Base-by-base conservation (phyloP, 495 filamentous ascomycete genomes). In the Penicillium roqueforti region DNA sequence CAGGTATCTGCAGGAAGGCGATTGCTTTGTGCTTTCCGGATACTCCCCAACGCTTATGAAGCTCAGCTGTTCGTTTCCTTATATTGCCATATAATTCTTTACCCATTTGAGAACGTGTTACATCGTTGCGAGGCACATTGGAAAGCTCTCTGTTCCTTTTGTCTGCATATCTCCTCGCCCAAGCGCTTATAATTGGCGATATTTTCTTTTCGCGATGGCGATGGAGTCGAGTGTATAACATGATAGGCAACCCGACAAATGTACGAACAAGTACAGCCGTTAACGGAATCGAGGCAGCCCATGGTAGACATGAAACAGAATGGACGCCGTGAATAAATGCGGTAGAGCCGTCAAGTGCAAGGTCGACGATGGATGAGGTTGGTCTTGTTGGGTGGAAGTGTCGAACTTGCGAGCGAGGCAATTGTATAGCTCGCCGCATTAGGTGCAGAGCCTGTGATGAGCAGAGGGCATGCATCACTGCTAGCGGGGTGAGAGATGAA, bases 261-360 rank as follows among this genome's bases (percentile, higher is more conserved):
- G 77, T 72, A 50, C 84, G 84, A 44, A 92, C 70, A 42, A 80
- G 34, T 3, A 90, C 48, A 1, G 89, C 87, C 1, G 87, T 76
- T 49, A 88, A 73, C 0, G 91, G 90, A 48, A 96, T 80, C 23
- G 83, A 78, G 8, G 80, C 60, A 43, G 68, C 83, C 90, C 90
- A 95, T 55, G 89, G 81, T 3, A 87, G 76, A 41, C 75, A 72
- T 23, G 80, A 81, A 58, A 72, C 13, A 28, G 62, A 59, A 65
- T 93, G 90, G 3, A 92, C 60, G 39, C 68, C 59, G n/a, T 83
- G 71, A 45, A 93, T 71, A 39, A 85, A 60, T 46, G 69, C 60
- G 29, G 84, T 76, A 16, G 86, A 78, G 54, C 69, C 59, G 31
- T 77, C 66, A 40, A 86, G 47, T 29, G 73, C 67, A 19, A 77